Conservation (phyloP, 108 stramenopile species). For the Nitzschia palea region DNA sequence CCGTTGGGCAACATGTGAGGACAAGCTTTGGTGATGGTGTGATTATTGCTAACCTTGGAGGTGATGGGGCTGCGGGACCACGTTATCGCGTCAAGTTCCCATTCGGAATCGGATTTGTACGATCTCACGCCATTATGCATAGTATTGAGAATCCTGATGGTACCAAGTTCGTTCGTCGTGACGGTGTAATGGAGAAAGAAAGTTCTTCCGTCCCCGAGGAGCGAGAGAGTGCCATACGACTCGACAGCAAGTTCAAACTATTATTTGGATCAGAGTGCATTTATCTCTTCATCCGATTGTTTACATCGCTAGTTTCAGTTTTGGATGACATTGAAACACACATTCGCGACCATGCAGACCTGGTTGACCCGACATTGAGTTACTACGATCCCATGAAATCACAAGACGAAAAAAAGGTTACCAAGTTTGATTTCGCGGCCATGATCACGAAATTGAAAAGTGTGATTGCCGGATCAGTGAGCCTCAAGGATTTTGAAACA, state of each 20-base stretch:
- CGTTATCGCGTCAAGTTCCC: conserved; percentile 67
- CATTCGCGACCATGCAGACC: conserved; percentile 23
- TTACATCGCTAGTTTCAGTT: conserved; percentile 55
- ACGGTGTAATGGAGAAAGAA: conserved; percentile 42
- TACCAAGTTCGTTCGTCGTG: conserved; percentile 36
- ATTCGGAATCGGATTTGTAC: conserved; percentile 69
- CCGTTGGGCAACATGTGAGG: conserved; percentile 62
- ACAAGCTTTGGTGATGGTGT: conserved; percentile 77
- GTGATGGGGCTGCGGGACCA: conserved; percentile 15
- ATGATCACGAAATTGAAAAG: conserved; percentile 45
- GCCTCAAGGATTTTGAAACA: conserved; percentile 54
- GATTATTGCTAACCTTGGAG: conserved; percentile 50
- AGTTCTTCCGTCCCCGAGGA: conserved; percentile 22
- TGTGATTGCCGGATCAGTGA: conserved; percentile 36
- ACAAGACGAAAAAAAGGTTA: conserved; percentile 7
- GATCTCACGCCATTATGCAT: conserved; percentile 57
- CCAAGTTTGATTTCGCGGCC: conserved; percentile 30
- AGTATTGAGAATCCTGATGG: conserved; percentile 40
- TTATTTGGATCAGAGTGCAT: conserved; percentile 73
- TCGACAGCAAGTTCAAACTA: conserved; percentile 50
- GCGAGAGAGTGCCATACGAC: not conserved
- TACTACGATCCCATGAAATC: conserved; percentile 43
- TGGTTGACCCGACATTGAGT: conserved; percentile 21
- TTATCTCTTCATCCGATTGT: conserved; percentile 78
- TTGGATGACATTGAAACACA: conserved; percentile 46